phyloP scores from a whole-genome alignment of 1,139 yeast species.

The Blastobotrys apis region DNA sequence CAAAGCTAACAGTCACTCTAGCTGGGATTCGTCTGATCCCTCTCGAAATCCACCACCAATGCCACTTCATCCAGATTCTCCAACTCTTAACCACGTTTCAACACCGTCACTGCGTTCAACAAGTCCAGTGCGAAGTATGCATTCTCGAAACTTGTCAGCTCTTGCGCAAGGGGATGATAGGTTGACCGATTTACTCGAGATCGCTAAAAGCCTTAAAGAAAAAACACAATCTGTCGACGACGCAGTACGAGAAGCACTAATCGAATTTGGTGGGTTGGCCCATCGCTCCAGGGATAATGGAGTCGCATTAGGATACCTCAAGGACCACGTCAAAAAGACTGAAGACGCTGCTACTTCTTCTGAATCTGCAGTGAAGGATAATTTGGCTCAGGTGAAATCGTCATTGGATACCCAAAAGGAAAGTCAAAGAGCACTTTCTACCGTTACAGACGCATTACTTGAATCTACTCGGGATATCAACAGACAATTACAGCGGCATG shows the following conservation, averaged over 20 bases:
- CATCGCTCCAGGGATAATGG: constrained; percentile 44
- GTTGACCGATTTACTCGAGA: constrained; percentile 31
- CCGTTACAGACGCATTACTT: constrained; percentile 25
- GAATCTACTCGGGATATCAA: constrained; percentile 24
- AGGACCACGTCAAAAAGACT: constrained; percentile 25
- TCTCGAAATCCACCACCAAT: constrained; percentile 39
- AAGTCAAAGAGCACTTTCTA: constrained; percentile 22
- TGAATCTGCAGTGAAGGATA: constrained; percentile 22
- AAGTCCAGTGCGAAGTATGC: constrained; percentile 14
- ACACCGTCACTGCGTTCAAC: constrained; percentile 21
- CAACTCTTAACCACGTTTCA: constrained; percentile 25
- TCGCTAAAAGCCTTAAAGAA: constrained; percentile 29
- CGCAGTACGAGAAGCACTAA: constrained; percentile 39
- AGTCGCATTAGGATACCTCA: constrained; percentile 36
- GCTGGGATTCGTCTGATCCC: constrained; percentile 40
- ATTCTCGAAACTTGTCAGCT: constrained; percentile 14
- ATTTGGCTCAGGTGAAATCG: constrained; percentile 19
- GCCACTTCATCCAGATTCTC: constrained; percentile 36
- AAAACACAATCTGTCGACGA: constrained; percentile 34
- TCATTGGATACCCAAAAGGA: constrained; percentile 26
- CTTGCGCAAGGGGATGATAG: constrained; percentile 29
- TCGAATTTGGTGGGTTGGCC: constrained; percentile 40
- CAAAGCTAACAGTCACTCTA: constrained; percentile 3
- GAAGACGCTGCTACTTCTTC: constrained; percentile 19
- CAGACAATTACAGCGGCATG: constrained; percentile 19